Evolutionary conservation across 495 filamentous ascomycete genomes (phyloP), one percentile per base, ranked within the genome.

Genomic region (Tuber umbilicatum): DNA sequence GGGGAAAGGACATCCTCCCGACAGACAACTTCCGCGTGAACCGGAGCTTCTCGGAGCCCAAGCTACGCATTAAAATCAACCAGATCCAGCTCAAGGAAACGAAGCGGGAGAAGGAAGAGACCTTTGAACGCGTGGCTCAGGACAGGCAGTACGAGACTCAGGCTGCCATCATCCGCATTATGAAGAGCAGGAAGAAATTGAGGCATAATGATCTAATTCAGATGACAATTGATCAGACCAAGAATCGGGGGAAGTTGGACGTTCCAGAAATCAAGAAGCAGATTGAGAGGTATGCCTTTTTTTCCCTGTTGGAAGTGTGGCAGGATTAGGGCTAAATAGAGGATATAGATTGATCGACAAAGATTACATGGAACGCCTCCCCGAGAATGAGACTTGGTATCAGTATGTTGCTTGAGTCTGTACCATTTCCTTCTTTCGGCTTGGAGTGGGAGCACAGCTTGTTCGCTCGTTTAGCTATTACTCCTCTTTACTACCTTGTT

Each of bases 61-160:
- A 97, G 84, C 92, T 91, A 84, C 90, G 93, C 73, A 90, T 99
- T 84, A 98, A 99, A 86, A 97, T 98, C 86, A 99, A 98, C 84
- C 93, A 96, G 84, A 93, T 99, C 74, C 96, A 99, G 84, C 87
- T 97, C 69, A 94, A 94, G 83, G 96, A 98, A 85, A 98, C 96
- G 12, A 89, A 88, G 75, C 86, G 91, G 80, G 95, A 99, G 85
- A 97, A 97, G 83, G 91, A 93, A 83, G 92, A 91, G 79, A 98
- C 94, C 2, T 93, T 97, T 82, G 91, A 97, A 84, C 87, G 92
- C 5, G 93, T 98, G 0, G 91, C 90, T 2, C 90, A 91, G 41
- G 96, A 99, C 80, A 86, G 95, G 38, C 92, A 97, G 80, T 97
- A 93, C 77, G 95, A 99, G 86, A 97, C 93, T 0, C 96, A 99